These are phyloP conservation scores for Penicillium ochrochloron DNA, from an alignment of 495 filamentous ascomycete genomes.

Conservation along the genomic window DNA sequence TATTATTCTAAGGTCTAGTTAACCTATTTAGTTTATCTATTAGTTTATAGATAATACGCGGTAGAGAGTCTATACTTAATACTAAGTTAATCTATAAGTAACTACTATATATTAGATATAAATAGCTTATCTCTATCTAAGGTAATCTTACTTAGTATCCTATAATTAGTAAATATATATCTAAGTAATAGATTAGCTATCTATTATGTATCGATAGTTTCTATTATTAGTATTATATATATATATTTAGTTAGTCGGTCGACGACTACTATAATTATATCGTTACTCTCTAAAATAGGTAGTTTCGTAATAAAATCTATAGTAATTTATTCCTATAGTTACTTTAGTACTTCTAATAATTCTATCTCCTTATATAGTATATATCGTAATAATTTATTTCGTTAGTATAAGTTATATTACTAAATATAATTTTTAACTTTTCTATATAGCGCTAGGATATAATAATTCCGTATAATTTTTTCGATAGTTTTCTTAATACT, in stretches of 20 bases:
- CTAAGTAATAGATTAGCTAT: background rate
- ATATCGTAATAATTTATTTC: background rate
- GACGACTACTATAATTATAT: conserved; percentile 5
- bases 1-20: conserved; percentile 1
- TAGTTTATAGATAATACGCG: background rate
- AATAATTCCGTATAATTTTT: background rate
- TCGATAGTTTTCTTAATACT: conserved; percentile 1
- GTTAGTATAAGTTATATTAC: background rate
- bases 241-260: conserved; percentile 7
- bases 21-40: background rate
- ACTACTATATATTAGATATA: conserved; percentile 10
- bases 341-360: background rate
- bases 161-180: background rate
- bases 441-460: background rate
- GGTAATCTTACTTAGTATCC: background rate
- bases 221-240: background rate
- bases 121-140: conserved; percentile 2
- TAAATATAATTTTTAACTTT: background rate
- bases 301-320: conserved; percentile 6
- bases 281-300: background rate
- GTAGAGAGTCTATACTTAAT: conserved; percentile 6
- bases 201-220: background rate
- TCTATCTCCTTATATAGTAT: background rate
- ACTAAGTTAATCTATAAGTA: background rate
- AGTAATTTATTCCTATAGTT: conserved; percentile 1